phyloP scores from a whole-genome alignment of 208 protist species.

The Naegleria lovaniensis region DNA sequence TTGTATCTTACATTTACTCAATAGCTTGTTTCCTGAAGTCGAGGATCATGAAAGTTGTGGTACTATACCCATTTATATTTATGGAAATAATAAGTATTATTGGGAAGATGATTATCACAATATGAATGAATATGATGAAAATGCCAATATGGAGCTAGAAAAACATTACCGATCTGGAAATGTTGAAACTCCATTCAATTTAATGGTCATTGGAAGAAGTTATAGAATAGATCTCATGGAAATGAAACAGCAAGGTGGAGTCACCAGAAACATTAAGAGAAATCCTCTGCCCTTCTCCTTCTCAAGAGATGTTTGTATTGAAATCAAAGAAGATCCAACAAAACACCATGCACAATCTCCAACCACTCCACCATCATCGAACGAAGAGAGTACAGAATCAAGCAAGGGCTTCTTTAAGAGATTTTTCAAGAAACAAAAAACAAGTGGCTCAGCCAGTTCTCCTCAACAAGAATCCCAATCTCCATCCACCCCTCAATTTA shows the following conservation, averaged over 20 bases:
- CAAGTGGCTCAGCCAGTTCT: neutral
- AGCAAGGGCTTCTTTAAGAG: neutral
- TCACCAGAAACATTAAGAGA: slow-evolving; percentile 28
- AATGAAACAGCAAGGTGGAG: slow-evolving; percentile 31
- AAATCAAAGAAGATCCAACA: neutral
- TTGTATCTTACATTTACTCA: neutral
- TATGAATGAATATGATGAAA: slow-evolving; percentile 54
- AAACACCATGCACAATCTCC: neutral
- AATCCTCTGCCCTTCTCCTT: slow-evolving; percentile 20
- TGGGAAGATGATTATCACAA: slow-evolving; percentile 78
- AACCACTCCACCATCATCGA: neutral
- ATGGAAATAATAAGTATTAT: slow-evolving; percentile 40
- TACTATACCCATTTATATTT: neutral
- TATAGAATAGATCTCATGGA: slow-evolving; percentile 32
- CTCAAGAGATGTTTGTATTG: neutral
- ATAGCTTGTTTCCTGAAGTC: neutral
- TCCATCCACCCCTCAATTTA: neutral
- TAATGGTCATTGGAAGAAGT: neutral
- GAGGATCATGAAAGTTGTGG: neutral
- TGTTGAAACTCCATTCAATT: slow-evolving; percentile 25
- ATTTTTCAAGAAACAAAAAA: slow-evolving; percentile 13
- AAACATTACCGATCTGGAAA: slow-evolving; percentile 52
- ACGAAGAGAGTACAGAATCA: neutral
- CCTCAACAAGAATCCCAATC: neutral
- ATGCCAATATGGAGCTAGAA: slow-evolving; percentile 52